Evolutionary conservation across 2,329 filamentous ascomycete species (phyloP).

Genomic region (Chrysoporthe cubensis): DNA sequence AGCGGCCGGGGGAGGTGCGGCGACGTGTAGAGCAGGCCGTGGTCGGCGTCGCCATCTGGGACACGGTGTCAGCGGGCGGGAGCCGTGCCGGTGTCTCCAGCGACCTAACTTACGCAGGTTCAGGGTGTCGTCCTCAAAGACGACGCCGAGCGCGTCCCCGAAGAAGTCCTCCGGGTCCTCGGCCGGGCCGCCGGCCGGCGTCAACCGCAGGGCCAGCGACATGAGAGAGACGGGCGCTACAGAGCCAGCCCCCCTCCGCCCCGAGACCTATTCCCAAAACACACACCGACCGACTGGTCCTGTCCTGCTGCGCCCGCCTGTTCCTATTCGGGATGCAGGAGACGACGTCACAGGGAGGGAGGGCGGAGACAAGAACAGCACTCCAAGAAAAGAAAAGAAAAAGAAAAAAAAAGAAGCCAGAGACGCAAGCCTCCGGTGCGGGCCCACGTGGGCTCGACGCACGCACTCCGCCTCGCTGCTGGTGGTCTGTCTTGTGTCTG

Average conservation of each 20-base stretch:
- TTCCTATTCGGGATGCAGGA: background rate
- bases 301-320: too few species aligned
- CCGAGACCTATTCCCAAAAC: background rate
- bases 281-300: background rate
- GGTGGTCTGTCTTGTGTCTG: background rate
- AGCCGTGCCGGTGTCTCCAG: too few species aligned
- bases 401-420: background rate
- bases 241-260: background rate
- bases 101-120: slow-evolving; percentile 50
- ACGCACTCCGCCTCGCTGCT: slow-evolving; percentile 6
- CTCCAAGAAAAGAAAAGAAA: background rate
- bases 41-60: slow-evolving; percentile 60
- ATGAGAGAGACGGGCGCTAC: slow-evolving; percentile 37
- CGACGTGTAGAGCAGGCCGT: slow-evolving; percentile 62
- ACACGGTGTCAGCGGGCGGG: background rate
- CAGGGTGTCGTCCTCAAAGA: slow-evolving; percentile 70
- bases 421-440: background rate
- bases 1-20: slow-evolving; percentile 52
- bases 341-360: background rate
- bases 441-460: background rate
- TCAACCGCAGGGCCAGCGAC: slow-evolving; percentile 52
- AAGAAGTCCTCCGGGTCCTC: slow-evolving; percentile 64
- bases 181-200: slow-evolving; percentile 42
- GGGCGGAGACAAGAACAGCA: background rate
- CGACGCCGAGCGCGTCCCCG: slow-evolving; percentile 59